A percentile compares a stretch with the other conserved stretches of the same genome.
Conservation (phyloP, 352 stramenopile genomes). For the Globisporangium radiosum region DNA sequence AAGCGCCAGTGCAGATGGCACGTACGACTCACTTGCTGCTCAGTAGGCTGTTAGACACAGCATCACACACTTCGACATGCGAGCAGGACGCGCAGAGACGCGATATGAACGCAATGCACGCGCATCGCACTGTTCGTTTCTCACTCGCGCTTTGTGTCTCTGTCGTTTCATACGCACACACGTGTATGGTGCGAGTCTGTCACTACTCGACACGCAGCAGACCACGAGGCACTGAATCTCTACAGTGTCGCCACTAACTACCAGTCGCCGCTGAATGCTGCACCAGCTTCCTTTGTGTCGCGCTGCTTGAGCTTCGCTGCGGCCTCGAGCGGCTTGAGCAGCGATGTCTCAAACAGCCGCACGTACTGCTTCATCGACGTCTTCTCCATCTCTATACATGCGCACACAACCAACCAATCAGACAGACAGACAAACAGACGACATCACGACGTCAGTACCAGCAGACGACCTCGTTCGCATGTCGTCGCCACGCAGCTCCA, state of each 20-base stretch:
- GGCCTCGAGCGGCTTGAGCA: slow-evolving; percentile 63
- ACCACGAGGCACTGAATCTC: no score
- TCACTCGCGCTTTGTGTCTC: background rate
- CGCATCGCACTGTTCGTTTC: background rate
- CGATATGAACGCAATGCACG: background rate
- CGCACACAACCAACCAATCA: slow-evolving; percentile 3
- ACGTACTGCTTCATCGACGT: slow-evolving; percentile 76
- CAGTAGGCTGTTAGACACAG: no score
- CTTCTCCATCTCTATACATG: slow-evolving; percentile 20
- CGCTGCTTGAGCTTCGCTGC: slow-evolving; percentile 70
- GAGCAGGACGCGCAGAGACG: no score
- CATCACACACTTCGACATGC: no score
- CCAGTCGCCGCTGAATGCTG: slow-evolving; percentile 79
- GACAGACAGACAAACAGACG: background rate
- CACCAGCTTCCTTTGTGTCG: slow-evolving; percentile 52
- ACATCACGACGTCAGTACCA: no score
- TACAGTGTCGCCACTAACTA: slow-evolving; percentile 15
- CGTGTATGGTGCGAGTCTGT: no score
- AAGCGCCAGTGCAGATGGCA: no score
- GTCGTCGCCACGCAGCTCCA: background rate
- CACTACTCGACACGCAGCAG: no score
- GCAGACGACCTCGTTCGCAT: no score
- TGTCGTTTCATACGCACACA: background rate
- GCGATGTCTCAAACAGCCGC: slow-evolving; percentile 56
- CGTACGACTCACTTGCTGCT: no score